These are phyloP conservation scores for Eimeria maxima DNA, from an alignment of 169 alveolate species.

Conservation along the genomic window DNA sequence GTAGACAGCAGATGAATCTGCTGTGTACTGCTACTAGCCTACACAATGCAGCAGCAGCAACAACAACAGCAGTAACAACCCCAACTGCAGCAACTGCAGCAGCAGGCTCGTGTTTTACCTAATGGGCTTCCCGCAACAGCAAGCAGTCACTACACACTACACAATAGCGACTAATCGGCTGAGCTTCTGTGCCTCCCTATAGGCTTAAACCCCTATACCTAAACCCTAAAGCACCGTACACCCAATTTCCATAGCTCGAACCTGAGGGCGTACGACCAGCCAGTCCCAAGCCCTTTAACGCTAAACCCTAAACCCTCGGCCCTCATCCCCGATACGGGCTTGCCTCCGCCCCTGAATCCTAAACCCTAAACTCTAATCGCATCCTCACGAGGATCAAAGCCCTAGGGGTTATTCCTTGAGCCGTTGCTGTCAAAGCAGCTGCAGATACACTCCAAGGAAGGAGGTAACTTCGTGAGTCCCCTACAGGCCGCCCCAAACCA, in stretches of 20 bases:
- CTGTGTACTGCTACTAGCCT: conserved; percentile 62
- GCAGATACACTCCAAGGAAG: conserved; percentile 72
- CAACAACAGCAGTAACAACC: not conserved
- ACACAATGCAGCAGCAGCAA: conserved; percentile 7
- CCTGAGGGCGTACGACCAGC: too few relatives aligned
- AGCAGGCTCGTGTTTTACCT: not conserved
- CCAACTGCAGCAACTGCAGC: not conserved
- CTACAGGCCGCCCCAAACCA: conserved; percentile 46
- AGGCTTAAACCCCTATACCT: not conserved
- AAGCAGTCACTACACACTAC: not conserved
- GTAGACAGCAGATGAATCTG: conserved; percentile 72
- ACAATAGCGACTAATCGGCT: not conserved
- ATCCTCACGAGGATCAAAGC: conserved; percentile 65
- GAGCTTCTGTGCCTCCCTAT: not conserved
- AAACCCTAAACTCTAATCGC: not conserved
- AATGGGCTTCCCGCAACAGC: not conserved
- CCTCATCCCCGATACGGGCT: not conserved
- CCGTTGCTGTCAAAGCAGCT: conserved; percentile 73
- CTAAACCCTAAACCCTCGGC: not conserved
- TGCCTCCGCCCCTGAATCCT: not conserved
- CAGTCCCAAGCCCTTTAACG: not conserved
- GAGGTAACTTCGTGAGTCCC: not conserved
- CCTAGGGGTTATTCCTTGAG: conserved; percentile 74
- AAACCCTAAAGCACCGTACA: not conserved
- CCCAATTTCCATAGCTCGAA: not conserved